Evolutionary conservation across 2,329 filamentous ascomycete species (phyloP), one percentile per base, ranked within the genome.

Genomic region (Epichloe aotearoae): DNA sequence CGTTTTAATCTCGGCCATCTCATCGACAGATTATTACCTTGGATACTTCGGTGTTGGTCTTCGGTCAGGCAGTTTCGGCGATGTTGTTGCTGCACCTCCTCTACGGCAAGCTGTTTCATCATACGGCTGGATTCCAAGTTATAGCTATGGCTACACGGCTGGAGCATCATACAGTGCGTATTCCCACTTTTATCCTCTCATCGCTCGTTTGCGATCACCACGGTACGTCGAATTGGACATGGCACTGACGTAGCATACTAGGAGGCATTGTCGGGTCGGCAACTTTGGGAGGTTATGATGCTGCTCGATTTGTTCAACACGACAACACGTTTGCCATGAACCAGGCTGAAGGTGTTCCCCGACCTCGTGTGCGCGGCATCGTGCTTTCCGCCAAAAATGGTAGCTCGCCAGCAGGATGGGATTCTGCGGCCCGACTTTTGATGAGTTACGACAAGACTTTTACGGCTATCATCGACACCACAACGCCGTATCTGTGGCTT

Each of bases 101-200:
- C 60, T 82, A 59, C 67, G 76, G 56, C 65, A 82, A 60, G 67
- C 84, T 48, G 76, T 85, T 42, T 75, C 81, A 59, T 65, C 73
- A 11, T 72, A 75, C 51, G 76, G 76, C 8, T 69, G 67, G 52
- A 84, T 88, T 46, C 81, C 84, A 1, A 88, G 84, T 62, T 73
- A 86, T 54, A 86, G 82, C 41, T 88, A 85, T 61, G 84, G 82
- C 48, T 89, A 83, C 62, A 88, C 85, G 3, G 84, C 84, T 40
- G 86, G 86, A 15, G 83, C 83, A n/a, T 75, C 76, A 54, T 88
- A 88, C 60, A 74, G 82, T 82, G 68, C 63, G 76, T 52, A 15
- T n/a, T 30, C 10, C 11, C 14, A 37, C 17, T 14, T n/a, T 7
- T 15, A 17, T 34, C n/a, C 15, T 14, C 23, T n/a, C 4, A 10